Evolutionary conservation across 306 rosid genomes (phyloP).

Genomic region (Elaeagnus macrophylla): DNA sequence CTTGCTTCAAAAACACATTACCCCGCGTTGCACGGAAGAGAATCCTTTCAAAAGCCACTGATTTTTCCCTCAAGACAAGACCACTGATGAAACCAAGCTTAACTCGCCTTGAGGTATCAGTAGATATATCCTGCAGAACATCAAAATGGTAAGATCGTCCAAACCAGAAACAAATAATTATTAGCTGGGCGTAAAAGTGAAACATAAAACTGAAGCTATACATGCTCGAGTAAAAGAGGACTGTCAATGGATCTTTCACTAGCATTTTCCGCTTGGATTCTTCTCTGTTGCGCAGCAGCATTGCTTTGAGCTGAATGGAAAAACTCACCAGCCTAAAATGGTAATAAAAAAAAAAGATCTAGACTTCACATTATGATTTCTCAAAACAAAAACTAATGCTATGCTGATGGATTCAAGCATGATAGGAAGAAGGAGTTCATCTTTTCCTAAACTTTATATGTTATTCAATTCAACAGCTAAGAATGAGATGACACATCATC

Average conservation of each 20-base stretch:
- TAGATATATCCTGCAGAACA: slow-evolving; percentile 41
- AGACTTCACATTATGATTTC: slow-evolving; percentile 4
- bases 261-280: slow-evolving; percentile 33
- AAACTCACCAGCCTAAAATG: slow-evolving; percentile 67
- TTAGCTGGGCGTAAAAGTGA: not conserved
- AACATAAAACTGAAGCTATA: slow-evolving; percentile 17
- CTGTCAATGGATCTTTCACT: slow-evolving; percentile 57
- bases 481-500: no score
- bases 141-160: slow-evolving; percentile 14
- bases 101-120: slow-evolving; percentile 45
- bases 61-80: slow-evolving; percentile 68
- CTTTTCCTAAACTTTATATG: no score
- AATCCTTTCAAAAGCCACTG: slow-evolving; percentile 63
- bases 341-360: not conserved
- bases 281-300: slow-evolving; percentile 51
- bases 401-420: no score
- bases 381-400: not conserved
- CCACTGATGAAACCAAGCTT: slow-evolving; percentile 65
- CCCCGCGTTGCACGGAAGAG: slow-evolving; percentile 81
- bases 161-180: slow-evolving; percentile 12
- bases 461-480: no score
- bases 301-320: slow-evolving; percentile 50
- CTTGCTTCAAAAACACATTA: slow-evolving; percentile 66
- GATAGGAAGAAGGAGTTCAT: no score
- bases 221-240: slow-evolving; percentile 67